Evolutionary conservation across 1,284 basidiomycete species (phyloP), one percentile per base, ranked within the genome.

Genomic region (Trichosporon inkin): DNA sequence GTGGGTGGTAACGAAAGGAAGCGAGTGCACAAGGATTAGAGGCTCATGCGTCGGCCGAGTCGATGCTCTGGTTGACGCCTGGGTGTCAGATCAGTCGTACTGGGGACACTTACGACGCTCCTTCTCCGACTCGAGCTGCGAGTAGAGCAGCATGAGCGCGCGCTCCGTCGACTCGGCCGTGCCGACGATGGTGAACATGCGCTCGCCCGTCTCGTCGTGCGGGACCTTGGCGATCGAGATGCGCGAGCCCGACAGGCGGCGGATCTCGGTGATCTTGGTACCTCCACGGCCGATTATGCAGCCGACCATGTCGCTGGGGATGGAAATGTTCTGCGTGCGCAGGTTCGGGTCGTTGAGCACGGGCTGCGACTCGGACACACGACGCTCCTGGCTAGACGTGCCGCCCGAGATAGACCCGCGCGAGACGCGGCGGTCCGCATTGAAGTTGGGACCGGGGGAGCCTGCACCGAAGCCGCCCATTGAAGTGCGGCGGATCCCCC

Each of bases 151-250:
- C 84, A 95, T 98, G 58, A 99, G 82, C 2, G 95, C 95, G 80
- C 94, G 93, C 81, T 96, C 94, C 75, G 93, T 94, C 66, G 91
- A 89, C 80, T 97, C 94, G 55, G 92, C 89, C 6, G 93, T 94
- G 61, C 95, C 95, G 62, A 97, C 85, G 75, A 99, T 98, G 62
- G 96, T 97, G 81, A 99, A 99, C 94, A 99, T 97, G 69, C 95
- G 85, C 81, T 99, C 95, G 69, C 95, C 95, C 55, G 92, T 93
- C 73, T 98, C 96, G 74, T 98, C 95, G 74, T 99, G 95, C 20
- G 95, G 92, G 55, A 92, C 89, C 81, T 99, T 99, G 70, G 95
- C 96, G 71, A 99, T 99, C 61, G 89, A 92, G 77, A 99, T 99
- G 80, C 93, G 91, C 67, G 90, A 94, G 49, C 95, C 95, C 63